A percentile compares a stretch with the other conserved stretches of the same genome.
phyloP scores from a whole-genome alignment of 2,329 filamentous ascomycete species.

The Stachybotrys elegans region DNA sequence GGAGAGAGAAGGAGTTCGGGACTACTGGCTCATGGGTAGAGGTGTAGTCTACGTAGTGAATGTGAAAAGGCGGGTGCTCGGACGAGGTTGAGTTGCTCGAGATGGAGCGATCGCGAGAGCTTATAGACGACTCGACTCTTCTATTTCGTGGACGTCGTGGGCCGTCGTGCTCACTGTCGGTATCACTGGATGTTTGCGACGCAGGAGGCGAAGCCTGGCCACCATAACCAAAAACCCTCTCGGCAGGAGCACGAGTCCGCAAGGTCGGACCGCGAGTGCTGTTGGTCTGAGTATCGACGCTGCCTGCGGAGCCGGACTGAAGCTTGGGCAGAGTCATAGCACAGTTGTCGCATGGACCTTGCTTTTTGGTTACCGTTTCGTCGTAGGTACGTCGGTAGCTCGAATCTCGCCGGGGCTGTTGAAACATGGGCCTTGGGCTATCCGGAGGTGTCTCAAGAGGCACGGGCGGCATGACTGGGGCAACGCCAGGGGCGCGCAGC shows the following conservation, averaged over 20 bases:
- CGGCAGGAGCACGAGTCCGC: conserved; percentile 55
- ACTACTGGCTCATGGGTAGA: conserved; percentile 61
- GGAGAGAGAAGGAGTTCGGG: conserved; percentile 59
- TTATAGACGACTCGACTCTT: conserved; percentile 38
- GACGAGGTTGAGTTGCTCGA: conserved; percentile 49
- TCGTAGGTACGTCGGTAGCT: conserved; percentile 60
- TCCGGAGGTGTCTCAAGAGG: conserved; percentile 54
- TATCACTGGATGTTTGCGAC: conserved; percentile 48
- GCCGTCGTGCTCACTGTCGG: conserved; percentile 45
- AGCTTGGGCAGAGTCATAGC: conserved; percentile 55
- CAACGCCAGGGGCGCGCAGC: conserved; percentile 29
- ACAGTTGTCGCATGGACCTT: conserved; percentile 63
- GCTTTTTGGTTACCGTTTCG: conserved; percentile 58
- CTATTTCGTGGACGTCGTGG: conserved; percentile 31
- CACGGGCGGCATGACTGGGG: conserved; percentile 30
- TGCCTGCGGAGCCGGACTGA: conserved; percentile 21
- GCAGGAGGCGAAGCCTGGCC: conserved; percentile 45
- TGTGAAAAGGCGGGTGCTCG: conserved; percentile 44
- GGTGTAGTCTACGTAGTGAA: conserved; percentile 63
- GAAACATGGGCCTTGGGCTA: conserved; percentile 43
- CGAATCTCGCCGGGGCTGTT: conserved; percentile 45
- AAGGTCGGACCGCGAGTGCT: conserved; percentile 50
- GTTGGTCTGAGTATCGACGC: conserved; percentile 20
- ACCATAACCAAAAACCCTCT: conserved; percentile 47
- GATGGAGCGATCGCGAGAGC: conserved; percentile 41